Conservation (phyloP, 2,329 filamentous ascomycete genomes). For the Fusarium praegraminearum region DNA sequence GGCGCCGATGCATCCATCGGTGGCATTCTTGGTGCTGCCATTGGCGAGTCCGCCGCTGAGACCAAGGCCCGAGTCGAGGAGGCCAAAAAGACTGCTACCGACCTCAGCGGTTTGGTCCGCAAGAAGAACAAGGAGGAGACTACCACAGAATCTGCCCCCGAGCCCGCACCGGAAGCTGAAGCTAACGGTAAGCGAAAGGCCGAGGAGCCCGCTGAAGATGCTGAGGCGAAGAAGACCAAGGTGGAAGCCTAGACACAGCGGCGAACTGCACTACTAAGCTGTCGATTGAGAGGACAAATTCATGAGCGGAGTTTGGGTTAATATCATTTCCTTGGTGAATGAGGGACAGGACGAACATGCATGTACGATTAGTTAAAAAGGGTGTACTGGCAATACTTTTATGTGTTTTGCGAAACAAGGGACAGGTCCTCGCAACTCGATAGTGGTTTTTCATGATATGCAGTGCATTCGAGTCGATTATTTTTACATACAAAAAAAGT, state of each 20-base stretch:
- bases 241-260: conserved; percentile 46
- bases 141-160: background rate
- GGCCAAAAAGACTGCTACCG: conserved; percentile 78
- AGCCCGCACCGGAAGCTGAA: conserved; percentile 40
- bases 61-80: conserved; percentile 75
- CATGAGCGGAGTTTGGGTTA: conserved; percentile 31
- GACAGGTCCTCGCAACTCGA: conserved; percentile 2
- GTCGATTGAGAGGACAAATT: background rate
- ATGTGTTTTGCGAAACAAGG: background rate
- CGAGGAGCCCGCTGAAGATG: conserved; percentile 46
- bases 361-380: conserved; percentile 1
- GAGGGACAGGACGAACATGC: background rate
- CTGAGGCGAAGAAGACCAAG: conserved; percentile 53
- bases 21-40: conserved; percentile 72
- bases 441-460: background rate
- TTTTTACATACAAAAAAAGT: background rate
- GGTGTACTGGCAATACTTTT: conserved; percentile 3
- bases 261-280: conserved; percentile 1
- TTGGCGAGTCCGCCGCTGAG: conserved; percentile 71
- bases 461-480: background rate
- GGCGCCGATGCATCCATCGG: conserved; percentile 59
- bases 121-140: conserved; percentile 67
- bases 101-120: conserved; percentile 79
- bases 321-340: background rate
- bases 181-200: conserved; percentile 58